Evolutionary conservation across 192 early-diverging fungal species (phyloP), one percentile per base, ranked within the genome.

Genomic region (Powellomyces hirtus): DNA sequence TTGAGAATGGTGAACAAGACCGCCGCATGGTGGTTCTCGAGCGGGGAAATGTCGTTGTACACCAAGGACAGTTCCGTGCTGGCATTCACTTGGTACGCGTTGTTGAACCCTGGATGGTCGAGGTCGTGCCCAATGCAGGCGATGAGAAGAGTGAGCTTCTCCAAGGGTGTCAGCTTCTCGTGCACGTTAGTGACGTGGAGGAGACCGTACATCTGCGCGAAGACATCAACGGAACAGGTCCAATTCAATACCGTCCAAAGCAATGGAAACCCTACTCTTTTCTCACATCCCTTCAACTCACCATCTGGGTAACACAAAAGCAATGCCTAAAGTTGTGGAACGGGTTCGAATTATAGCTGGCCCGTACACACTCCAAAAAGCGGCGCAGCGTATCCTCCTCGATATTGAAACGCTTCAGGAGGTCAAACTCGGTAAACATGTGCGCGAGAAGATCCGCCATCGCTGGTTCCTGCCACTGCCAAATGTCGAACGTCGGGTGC

Each of bases 301-400:
- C 78, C 81, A 83, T 83, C 63, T 83, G 81, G 29, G 53, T 74
- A 20, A 83, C 81, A 51, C 81, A 80, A 49, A 83, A 83, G 68
- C 78, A 80, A 51, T 83, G 81, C 34, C 75, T 67, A 56, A 83
- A 83, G 51, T 83, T 83, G 67, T 83, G 81, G 62, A 83, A 83
- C 10, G 78, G 78, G 49, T 83, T 83, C 31, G 42, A 34, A 62
- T 83, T 83, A 62, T 83, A 83, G n/a, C 61, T 58, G 36, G 50
- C 55, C 64, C 64, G 14, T 24, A 79, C 66, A 16, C 60, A 40
- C 24, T 66, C 30, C 65, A 83, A 62, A 59, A 83, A 83, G 46
- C 61, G 51, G 20, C 62, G 46, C 34, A 83, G 46, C 0, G 45
- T 71, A 14, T 36, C 36, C 42, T 66, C 58, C 30, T 83, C 75